Base-by-base conservation (phyloP, 176 grass and related monocot genomes). In the Saccharum officinarum region DNA sequence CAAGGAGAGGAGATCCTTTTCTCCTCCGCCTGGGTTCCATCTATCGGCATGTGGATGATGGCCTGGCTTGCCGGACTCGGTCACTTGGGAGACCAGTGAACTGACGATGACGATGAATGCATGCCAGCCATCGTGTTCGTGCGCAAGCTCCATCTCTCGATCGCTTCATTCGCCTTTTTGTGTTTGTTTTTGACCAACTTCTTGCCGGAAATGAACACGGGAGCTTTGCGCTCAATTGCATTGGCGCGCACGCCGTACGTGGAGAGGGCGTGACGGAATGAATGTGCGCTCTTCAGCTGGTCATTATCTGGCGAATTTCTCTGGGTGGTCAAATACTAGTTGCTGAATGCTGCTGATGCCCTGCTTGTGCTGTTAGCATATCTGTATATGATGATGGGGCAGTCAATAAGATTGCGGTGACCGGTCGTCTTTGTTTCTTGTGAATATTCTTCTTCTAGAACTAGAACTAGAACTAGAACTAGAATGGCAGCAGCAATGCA, bases 51-150 rank as follows among this genome's bases (percentile, higher is more conserved):
- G 64, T 17, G 30, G 14, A n/a, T 23, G 38, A 78, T 71, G 50
- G 69, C 75, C 50, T 87, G 74, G 40, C 89, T 91, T 87, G 33
- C 79, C 64, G 81, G 81, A 87, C 82, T 91, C 81, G 49, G 80
- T 87, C 85, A 79, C 75, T 28, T 73, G 47, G 45, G 31, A 17
- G 42, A 78, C 75, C 38, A 42, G 38, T 23, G 69, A 71, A n/a
- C n/a, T n/a, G n/a, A 10, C 44, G 4, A 4, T 37, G 34, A 36
- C 9, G 71, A 1, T 8, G 6, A 70, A 60, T 72, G 18, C 3
- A 57, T 71, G 16, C 10, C 31, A 67, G 64, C 44, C 44, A 25
- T 36, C 78, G 78, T 36, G 17, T 26, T 30, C 80, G 23, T 22
- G 9, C 54, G 54, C 54, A 57, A 57, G 18, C 46, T 49, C 46